Evolutionary conservation across 139 green algal genomes (phyloP), one percentile per base, ranked within the genome.

Genomic region (Chlamydomonas applanata): DNA sequence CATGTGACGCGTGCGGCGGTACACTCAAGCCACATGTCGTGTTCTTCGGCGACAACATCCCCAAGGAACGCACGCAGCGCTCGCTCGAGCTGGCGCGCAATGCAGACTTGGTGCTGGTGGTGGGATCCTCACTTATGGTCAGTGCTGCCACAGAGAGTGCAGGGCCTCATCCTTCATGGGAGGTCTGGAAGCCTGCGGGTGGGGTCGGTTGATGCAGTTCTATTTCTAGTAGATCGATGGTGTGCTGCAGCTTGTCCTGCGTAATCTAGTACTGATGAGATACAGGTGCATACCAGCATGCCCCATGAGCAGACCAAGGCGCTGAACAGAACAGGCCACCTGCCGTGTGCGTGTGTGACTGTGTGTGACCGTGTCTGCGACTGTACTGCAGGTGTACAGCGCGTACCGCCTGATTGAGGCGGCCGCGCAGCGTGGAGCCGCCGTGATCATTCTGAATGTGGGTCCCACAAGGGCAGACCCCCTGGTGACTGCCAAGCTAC

Each of bases 11-110:
- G 0, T 97, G 88, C 67, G 83, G 89, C 19, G 91, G 91, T 56
- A 73, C 91, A 14, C 83, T 97, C 0, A 98, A 97, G 80, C 94
- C 94, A 3, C 72, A 95, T 36, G 92, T 97, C 0, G 88, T 94
- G 0, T 97, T 96, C 61, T 97, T 97, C 75, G 93, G 93, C 0
- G 79, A 84, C 61, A 62, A 35, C 2, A 75, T 97, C 3, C 89
- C 85, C 0, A 74, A 75, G 29, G 61, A 64, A 0, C 72, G 81
- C 3, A 81, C 84, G 0, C 36, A 86, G 33, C 52, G 63, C 63
- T 80, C 79, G 2, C 29, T 82, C 62, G 67, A 77, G 1, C 59
- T 85, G 33, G 81, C 83, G 0, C 34, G 22, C 2, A 36, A 25
- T 32, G 29, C 49, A 30, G 64, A 78, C 56, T 40, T 73, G 45